A percentile compares a stretch with the other conserved stretches of the same genome.
phyloP scores from a whole-genome alignment of 306 rosid genomes.

The Glycyrrhiza uralensis region DNA sequence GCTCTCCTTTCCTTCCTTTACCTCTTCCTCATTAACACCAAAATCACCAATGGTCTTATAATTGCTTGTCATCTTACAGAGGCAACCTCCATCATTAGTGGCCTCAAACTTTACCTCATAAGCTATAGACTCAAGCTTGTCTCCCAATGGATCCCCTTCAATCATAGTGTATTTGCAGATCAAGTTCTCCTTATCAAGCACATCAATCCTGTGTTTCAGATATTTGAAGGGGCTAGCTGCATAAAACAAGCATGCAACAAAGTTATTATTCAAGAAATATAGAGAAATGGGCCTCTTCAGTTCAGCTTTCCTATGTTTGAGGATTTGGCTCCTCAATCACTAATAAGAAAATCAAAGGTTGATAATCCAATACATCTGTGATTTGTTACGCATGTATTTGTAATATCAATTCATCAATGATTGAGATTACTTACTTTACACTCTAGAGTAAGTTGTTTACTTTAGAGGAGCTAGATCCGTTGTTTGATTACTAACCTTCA shows the following conservation, averaged over 20 bases:
- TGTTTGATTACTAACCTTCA: slow-evolving; percentile 40
- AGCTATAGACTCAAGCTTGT: slow-evolving; percentile 60
- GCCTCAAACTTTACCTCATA: slow-evolving; percentile 71
- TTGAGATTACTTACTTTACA: no score
- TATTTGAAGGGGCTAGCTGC: slow-evolving; percentile 54
- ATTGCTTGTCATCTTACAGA: slow-evolving; percentile 47
- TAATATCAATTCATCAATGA: no score
- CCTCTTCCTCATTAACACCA: slow-evolving; percentile 51
- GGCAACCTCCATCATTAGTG: slow-evolving; percentile 52
- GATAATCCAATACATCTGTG: no score
- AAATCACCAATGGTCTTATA: slow-evolving; percentile 48
- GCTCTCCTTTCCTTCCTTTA: slow-evolving; percentile 64
- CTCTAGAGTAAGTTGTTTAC: no score
- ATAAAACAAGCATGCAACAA: slow-evolving; percentile 2
- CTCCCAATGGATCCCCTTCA: slow-evolving; percentile 73
- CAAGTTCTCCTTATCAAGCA: slow-evolving; percentile 50
- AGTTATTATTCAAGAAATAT: background rate
- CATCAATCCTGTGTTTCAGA: slow-evolving; percentile 60
- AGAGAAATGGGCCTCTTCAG: background rate
- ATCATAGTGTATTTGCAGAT: slow-evolving; percentile 62
- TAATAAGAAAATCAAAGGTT: no score
- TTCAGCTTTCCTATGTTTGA: background rate
- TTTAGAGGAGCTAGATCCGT: no score
- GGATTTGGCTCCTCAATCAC: no score
- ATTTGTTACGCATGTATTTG: no score